Evolutionary conservation across 2,329 filamentous ascomycete species (phyloP).

Genomic region (Falciphora oryzae): DNA sequence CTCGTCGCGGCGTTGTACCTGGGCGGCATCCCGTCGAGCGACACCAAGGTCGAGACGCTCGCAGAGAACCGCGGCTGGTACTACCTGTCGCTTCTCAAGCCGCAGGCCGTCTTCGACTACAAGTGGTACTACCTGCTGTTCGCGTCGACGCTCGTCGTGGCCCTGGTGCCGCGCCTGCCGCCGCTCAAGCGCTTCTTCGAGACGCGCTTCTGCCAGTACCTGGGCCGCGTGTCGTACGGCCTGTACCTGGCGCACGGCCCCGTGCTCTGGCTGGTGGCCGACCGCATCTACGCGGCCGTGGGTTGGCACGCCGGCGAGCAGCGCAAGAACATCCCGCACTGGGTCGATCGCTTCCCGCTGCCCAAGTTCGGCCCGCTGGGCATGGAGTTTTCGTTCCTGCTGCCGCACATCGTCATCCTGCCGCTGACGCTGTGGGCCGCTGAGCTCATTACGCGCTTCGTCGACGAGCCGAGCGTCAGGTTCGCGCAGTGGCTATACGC

Average conservation of each 20-base stretch:
- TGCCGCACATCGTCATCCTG: constrained; percentile 53
- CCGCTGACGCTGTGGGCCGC: constrained; percentile 55
- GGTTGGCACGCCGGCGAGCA: constrained; percentile 41
- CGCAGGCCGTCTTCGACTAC: constrained; percentile 58
- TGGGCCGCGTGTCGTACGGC: constrained; percentile 56
- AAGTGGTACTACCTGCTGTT: constrained; percentile 66
- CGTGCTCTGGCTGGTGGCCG: constrained; percentile 52
- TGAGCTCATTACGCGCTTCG: constrained; percentile 46
- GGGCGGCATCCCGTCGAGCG: constrained; percentile 53
- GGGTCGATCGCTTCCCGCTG: constrained; percentile 51
- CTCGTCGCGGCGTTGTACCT: constrained; percentile 50
- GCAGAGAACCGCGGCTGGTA: constrained; percentile 54
- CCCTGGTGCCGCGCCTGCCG: constrained; percentile 49
- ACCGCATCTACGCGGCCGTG: constrained; percentile 56
- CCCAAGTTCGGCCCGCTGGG: constrained; percentile 52
- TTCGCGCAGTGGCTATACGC: constrained; percentile 53
- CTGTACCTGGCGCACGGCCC: constrained; percentile 62
- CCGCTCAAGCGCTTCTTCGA: constrained; percentile 56
- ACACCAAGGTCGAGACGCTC: constrained; percentile 41
- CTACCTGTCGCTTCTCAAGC: constrained; percentile 54
- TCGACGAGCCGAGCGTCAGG: constrained; percentile 56
- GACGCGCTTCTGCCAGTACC: constrained; percentile 50
- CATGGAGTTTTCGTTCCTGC: constrained; percentile 53
- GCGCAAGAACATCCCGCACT: constrained; percentile 43
- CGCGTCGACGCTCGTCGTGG: constrained; percentile 51